A percentile compares a stretch with the other conserved stretches of the same genome.
These are phyloP conservation scores for Thyridium curvatum DNA, from an alignment of 2,329 filamentous ascomycete genomes.

Conservation along the genomic window DNA sequence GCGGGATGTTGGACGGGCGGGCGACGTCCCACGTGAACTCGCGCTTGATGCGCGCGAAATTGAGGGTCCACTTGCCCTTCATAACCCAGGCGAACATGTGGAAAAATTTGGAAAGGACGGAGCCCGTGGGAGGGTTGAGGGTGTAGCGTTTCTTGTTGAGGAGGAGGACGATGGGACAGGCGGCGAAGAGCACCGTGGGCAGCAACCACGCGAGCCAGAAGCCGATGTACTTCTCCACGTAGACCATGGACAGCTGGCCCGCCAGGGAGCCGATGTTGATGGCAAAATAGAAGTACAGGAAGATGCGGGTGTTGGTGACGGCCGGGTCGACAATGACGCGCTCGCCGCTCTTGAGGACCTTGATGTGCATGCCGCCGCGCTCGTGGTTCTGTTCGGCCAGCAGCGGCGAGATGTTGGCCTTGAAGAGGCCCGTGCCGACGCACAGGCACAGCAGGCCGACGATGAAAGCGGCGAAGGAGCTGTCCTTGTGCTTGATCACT, in stretches of 20 bases:
- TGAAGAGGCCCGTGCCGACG: constrained; percentile 73
- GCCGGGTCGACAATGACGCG: constrained; percentile 66
- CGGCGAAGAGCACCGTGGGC: constrained; percentile 58
- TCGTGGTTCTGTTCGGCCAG: constrained; percentile 65
- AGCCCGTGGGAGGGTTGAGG: constrained; percentile 54
- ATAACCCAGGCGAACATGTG: constrained; percentile 38
- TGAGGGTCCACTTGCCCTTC: no score
- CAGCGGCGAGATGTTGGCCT: constrained; percentile 69
- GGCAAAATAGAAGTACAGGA: constrained; percentile 58
- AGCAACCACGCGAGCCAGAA: constrained; percentile 67
- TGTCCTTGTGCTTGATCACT: constrained; percentile 52
- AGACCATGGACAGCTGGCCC: constrained; percentile 62
- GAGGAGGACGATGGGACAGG: constrained; percentile 57
- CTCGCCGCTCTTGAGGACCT: constrained; percentile 49
- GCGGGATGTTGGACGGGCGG: constrained; percentile 58
- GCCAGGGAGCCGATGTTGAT: constrained; percentile 64
- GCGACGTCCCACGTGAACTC: constrained; percentile 61
- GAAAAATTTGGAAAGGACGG: constrained; percentile 59
- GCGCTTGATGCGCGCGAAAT: constrained; percentile 26
- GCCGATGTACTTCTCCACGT: constrained; percentile 67
- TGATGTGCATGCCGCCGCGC: constrained; percentile 45
- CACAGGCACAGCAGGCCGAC: constrained; percentile 52
- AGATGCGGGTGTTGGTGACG: constrained; percentile 62
- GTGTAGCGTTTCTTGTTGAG: constrained; percentile 54
- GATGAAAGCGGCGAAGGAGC: constrained; percentile 60